Percentiles rank a stretch among this genome's conserved stretches.
Conservation (phyloP, 2,329 filamentous ascomycete genomes). For the Penicillium sp. region DNA sequence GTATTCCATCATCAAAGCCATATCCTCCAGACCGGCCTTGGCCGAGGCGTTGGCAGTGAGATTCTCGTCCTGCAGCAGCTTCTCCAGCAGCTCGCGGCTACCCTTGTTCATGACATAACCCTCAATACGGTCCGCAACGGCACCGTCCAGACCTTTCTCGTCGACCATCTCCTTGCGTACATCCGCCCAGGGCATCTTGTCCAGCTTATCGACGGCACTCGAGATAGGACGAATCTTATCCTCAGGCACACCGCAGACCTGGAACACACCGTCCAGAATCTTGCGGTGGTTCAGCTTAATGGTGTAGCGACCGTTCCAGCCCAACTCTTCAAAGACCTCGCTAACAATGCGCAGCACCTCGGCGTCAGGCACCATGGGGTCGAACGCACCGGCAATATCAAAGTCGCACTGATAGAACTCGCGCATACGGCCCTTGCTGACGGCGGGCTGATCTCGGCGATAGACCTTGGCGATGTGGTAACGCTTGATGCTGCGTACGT, state of each 20-base stretch:
- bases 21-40: conserved; percentile 76
- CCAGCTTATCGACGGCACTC: conserved; percentile 91
- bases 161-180: conserved; percentile 91
- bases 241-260: conserved; percentile 81
- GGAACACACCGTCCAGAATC: conserved; percentile 88
- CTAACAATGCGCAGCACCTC: conserved; percentile 81
- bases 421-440: conserved; percentile 88
- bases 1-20: conserved; percentile 77
- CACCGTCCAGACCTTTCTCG: conserved; percentile 75
- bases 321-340: conserved; percentile 80
- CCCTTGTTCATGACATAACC: conserved; percentile 78
- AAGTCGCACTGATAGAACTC: conserved; percentile 99
- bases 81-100: conserved; percentile 68
- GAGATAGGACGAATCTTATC: conserved; percentile 88
- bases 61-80: conserved; percentile 64
- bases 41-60: conserved; percentile 71
- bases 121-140: conserved; percentile 82
- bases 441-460: conserved; percentile 75
- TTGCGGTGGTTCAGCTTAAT: conserved; percentile 96
- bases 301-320: conserved; percentile 70
- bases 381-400: conserved; percentile 83
- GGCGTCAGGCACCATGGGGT: conserved; percentile 87
- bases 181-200: conserved; percentile 87
- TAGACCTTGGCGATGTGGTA: conserved; percentile 96
- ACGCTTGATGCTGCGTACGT: conserved; percentile 80